Evolutionary conservation across 768 basidiomycete genomes (phyloP).

Genomic region (Lactarius tabidus): DNA sequence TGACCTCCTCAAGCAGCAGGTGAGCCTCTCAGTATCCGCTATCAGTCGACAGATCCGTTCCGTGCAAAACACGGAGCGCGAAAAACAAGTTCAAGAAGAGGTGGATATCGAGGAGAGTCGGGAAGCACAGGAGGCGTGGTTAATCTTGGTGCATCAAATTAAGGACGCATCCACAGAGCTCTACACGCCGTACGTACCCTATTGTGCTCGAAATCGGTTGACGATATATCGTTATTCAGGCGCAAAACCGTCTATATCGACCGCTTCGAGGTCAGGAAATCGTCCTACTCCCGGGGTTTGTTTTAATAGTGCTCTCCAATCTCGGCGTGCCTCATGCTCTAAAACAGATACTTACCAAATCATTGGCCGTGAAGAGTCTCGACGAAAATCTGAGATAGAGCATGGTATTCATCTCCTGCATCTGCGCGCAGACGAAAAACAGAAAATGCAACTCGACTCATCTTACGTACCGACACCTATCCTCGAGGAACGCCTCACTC

Average conservation of each 20-base stretch:
- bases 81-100: slow-evolving; percentile 9
- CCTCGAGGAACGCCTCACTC: slow-evolving; percentile 2
- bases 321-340: background rate
- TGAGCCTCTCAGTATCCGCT: slow-evolving; percentile 1
- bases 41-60: background rate
- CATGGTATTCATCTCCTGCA: slow-evolving; percentile 4
- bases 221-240: background rate
- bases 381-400: slow-evolving; percentile 10
- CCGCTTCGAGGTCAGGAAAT: slow-evolving; percentile 1
- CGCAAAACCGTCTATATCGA: background rate
- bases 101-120: background rate
- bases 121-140: background rate
- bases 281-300: slow-evolving; percentile 6
- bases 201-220: no score
- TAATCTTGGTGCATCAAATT: slow-evolving; percentile 1
- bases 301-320: background rate
- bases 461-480: slow-evolving; percentile 15
- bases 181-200: slow-evolving; percentile 3
- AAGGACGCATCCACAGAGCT: background rate
- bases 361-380: slow-evolving; percentile 5
- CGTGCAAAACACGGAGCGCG: slow-evolving; percentile 14
- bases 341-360: slow-evolving; percentile 9
- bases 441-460: slow-evolving; percentile 20
- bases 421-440: slow-evolving; percentile 9
- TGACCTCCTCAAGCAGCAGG: background rate